These are phyloP conservation scores for Pedinophyceae sp. DNA, from an alignment of 139 green algal species.

Conservation along the genomic window DNA sequence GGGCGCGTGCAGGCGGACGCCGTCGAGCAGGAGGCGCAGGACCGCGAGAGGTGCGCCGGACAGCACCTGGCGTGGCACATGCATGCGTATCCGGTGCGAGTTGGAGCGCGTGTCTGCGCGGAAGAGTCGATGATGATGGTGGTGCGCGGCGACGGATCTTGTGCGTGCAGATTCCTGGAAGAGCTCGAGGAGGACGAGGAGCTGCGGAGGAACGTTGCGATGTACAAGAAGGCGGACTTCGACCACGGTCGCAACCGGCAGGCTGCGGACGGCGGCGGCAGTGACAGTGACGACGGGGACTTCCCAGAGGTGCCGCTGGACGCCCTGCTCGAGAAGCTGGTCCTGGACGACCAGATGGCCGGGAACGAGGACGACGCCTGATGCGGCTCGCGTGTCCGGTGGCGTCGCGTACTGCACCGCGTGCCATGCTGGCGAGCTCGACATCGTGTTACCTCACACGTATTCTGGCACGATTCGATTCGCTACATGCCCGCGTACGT, in stretches of 20 bases:
- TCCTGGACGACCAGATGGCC: conserved; percentile 22
- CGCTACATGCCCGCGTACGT: no score
- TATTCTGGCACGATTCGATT: no score
- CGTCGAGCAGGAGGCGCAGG: conserved; percentile 6
- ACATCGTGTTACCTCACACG: no score
- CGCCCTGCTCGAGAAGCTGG: conserved; percentile 78
- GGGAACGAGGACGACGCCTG: no score
- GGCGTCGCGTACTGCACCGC: no score
- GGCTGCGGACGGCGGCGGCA: conserved; percentile 8
- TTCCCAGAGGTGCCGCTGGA: conserved; percentile 73
- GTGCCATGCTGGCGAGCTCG: no score
- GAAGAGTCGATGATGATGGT: neutral
- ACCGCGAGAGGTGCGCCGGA: neutral
- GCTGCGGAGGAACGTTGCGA: conserved; percentile 34
- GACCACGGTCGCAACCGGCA: neutral
- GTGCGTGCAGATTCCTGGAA: conserved; percentile 14
- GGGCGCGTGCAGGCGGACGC: neutral
- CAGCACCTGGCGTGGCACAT: conserved; percentile 5
- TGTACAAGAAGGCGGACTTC: conserved; percentile 28
- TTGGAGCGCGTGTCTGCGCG: conserved; percentile 48
- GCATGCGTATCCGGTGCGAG: conserved; percentile 14
- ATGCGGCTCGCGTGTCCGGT: no score
- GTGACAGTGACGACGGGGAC: conserved; percentile 23
- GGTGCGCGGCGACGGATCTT: neutral
- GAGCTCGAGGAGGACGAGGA: conserved; percentile 68